Evolutionary conservation across 176 grass and related monocot species (phyloP).

Genomic region (Leersia perrieri): DNA sequence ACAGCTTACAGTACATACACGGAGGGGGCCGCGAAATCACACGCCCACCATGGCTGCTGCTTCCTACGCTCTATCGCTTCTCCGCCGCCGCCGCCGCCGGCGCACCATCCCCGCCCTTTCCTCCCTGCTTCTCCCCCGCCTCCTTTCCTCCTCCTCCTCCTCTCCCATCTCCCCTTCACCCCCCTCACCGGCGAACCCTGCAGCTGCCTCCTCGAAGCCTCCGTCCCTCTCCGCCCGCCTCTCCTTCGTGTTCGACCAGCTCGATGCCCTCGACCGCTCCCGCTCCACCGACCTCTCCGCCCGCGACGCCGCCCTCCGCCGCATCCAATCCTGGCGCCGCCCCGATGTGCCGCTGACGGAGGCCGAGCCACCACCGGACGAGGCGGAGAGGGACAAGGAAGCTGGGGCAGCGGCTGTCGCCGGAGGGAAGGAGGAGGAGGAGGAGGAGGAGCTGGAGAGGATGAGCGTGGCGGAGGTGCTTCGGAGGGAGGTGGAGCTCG

Average conservation of each 20-base stretch:
- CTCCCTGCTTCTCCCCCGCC: constrained; percentile 36
- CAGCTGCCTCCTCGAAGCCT: constrained; percentile 52
- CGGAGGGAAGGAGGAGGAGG: constrained; percentile 17
- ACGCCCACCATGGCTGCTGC: constrained; percentile 6
- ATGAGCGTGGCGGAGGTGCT: constrained; percentile 59
- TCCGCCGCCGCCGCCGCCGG: constrained; percentile 23
- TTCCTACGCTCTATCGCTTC: constrained; percentile 3
- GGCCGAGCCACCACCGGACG: neutral
- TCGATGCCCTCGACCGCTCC: constrained; percentile 65
- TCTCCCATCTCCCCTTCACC: constrained; percentile 1
- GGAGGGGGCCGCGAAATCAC: constrained; percentile 16
- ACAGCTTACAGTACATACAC: too few relatives aligned
- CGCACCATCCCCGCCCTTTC: constrained; percentile 21
- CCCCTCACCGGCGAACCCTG: constrained; percentile 11
- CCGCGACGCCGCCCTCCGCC: constrained; percentile 76
- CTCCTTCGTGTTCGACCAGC: constrained; percentile 94
- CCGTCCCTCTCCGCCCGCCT: constrained; percentile 88
- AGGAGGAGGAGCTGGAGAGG: constrained; percentile 23
- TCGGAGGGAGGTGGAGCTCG: constrained; percentile 81
- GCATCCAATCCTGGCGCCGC: constrained; percentile 81
- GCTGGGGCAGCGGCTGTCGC: neutral
- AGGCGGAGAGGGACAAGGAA: neutral
- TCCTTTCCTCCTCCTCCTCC: constrained; percentile 11
- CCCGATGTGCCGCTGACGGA: neutral
- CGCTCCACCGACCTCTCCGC: constrained; percentile 62